phyloP scores from a whole-genome alignment of 83 land plant species.

The Picea abies region DNA sequence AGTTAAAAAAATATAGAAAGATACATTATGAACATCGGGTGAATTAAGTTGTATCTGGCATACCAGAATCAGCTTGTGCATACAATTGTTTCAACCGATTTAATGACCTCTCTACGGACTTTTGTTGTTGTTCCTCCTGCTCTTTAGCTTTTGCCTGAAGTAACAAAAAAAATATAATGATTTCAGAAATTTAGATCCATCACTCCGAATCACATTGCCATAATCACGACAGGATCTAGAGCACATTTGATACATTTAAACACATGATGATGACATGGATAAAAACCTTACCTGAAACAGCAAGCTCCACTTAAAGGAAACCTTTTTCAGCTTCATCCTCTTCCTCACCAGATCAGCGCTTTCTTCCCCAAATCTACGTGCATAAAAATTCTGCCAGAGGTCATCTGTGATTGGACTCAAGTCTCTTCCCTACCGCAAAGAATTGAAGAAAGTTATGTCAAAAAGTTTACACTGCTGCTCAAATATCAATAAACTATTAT shows the following conservation, averaged over 20 bases:
- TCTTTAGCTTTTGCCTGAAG: slow-evolving; percentile 68
- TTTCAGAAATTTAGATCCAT: neutral
- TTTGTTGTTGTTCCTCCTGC: slow-evolving; percentile 36
- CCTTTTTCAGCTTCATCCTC: slow-evolving; percentile 58
- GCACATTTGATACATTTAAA: slow-evolving; percentile 1
- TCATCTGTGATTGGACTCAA: slow-evolving; percentile 77
- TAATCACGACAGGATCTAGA: neutral
- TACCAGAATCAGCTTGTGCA: slow-evolving; percentile 52
- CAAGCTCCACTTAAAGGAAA: slow-evolving; percentile 63
- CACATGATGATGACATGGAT: neutral
- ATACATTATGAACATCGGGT: neutral
- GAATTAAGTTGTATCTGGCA: slow-evolving; percentile 19
- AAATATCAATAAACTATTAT: neutral
- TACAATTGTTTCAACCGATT: slow-evolving; percentile 53
- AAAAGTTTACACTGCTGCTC: neutral
- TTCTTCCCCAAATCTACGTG: slow-evolving; percentile 59
- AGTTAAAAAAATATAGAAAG: neutral
- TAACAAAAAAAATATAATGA: neutral
- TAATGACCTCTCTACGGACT: slow-evolving; percentile 38
- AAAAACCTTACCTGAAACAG: slow-evolving; percentile 61
- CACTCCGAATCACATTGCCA: neutral
- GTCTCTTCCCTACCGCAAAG: slow-evolving; percentile 69
- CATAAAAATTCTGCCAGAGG: slow-evolving; percentile 75
- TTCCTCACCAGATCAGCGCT: slow-evolving; percentile 45
- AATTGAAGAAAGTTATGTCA: neutral